These are phyloP conservation scores for Populus hybrid DNA, from an alignment of 441 rosid species.

Conservation along the genomic window DNA sequence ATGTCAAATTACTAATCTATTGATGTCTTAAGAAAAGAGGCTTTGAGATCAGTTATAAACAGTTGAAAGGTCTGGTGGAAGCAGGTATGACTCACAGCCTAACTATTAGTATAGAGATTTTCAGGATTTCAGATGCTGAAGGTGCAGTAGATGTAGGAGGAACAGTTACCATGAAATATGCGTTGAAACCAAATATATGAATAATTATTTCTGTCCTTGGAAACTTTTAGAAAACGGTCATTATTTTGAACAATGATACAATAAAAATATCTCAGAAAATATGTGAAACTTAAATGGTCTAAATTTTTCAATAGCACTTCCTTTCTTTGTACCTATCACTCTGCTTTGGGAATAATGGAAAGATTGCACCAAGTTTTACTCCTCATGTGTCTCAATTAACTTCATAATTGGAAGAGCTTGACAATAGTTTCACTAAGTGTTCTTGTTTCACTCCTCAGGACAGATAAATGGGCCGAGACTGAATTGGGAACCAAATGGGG, in stretches of 20 bases:
- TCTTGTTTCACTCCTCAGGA: constrained; percentile 58
- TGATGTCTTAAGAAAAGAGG: not conserved
- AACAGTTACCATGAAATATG: not conserved
- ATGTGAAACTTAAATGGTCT: not conserved
- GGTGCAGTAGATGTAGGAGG: not conserved
- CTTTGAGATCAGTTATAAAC: not conserved
- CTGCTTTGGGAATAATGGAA: constrained; percentile 9
- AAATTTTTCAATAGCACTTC: not conserved
- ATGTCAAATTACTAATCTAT: not conserved
- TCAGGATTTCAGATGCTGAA: constrained; percentile 6
- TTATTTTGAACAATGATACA: not conserved
- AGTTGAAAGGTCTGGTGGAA: not conserved
- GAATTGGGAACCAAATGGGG: constrained; percentile 98
- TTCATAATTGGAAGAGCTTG: not conserved
- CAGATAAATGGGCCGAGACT: constrained; percentile 99
- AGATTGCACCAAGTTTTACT: constrained; percentile 3
- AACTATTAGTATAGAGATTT: not conserved
- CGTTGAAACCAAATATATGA: not conserved
- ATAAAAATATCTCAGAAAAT: not conserved
- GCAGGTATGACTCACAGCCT: not conserved
- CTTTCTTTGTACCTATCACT: not conserved
- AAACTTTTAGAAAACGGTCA: not conserved
- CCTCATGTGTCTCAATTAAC: not conserved
- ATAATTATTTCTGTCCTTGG: not conserved
- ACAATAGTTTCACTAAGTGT: constrained; percentile 6